Conservation (phyloP, 129 eudicot species). For the Artemisia tridentata region DNA sequence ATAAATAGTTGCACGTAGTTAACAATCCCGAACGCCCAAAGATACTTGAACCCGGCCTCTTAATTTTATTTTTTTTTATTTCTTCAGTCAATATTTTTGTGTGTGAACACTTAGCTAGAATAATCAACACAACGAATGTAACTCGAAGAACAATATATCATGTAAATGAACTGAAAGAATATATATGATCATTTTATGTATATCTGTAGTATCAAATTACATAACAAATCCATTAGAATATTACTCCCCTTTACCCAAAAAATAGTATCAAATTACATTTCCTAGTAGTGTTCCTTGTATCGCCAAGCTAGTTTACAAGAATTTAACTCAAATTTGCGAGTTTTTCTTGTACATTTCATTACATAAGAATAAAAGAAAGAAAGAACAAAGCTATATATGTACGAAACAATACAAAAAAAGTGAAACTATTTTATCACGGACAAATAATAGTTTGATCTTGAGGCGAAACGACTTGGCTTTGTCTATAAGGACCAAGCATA, state of each 20-base stretch:
- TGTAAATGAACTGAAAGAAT: conserved; percentile 7
- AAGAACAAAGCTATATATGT: background rate
- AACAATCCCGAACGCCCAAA: too few species aligned
- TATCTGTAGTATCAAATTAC: background rate
- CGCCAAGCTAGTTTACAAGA: background rate
- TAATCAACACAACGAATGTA: background rate
- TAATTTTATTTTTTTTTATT: too few species aligned
- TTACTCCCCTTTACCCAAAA: too few species aligned
- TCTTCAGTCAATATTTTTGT: background rate
- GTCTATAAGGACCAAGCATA: conserved; percentile 26
- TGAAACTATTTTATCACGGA: conserved; percentile 20
- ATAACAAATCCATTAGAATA: too few species aligned
- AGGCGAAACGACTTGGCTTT: conserved; percentile 26
- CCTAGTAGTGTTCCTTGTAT: too few species aligned
- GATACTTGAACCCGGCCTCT: too few species aligned
- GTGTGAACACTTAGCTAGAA: background rate
- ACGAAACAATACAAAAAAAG: background rate
- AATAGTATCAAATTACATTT: background rate
- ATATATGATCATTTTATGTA: conserved; percentile 20
- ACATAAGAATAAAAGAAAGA: conserved; percentile 19
- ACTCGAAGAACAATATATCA: background rate
- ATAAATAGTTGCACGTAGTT: too few species aligned
- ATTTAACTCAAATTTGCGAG: conserved; percentile 23
- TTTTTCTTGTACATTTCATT: conserved; percentile 19
- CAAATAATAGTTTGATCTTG: conserved; percentile 32